A percentile compares a stretch with the other conserved stretches of the same genome.
Conservation (phyloP, 1,284 basidiomycete species). For the Cutaneotrichosporon arboriforme region DNA sequence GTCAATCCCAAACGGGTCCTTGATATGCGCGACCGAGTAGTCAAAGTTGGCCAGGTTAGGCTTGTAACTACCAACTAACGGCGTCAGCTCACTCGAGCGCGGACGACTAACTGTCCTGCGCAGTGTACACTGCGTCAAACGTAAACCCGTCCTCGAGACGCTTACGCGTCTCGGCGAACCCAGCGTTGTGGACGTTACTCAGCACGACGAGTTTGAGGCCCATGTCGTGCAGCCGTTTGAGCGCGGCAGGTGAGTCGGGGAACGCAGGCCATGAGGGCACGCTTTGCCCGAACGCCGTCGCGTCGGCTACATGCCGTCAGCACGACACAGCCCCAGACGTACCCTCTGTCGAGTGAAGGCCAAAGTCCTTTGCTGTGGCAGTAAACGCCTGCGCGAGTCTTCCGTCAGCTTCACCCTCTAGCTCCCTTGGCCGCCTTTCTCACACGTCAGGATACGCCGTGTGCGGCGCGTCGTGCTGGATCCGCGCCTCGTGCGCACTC, state of each 20-base stretch:
- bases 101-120: slow-evolving; percentile 28
- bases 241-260: slow-evolving; percentile 27
- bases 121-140: slow-evolving; percentile 35
- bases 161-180: slow-evolving; percentile 24
- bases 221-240: slow-evolving; percentile 22
- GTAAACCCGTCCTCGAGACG: slow-evolving; percentile 26
- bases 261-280: slow-evolving; percentile 36
- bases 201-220: slow-evolving; percentile 32
- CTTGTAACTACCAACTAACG: slow-evolving; percentile 35
- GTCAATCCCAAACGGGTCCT: slow-evolving; percentile 25
- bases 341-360: slow-evolving; percentile 10
- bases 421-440: not conserved
- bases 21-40: slow-evolving; percentile 26
- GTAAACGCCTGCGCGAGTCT: slow-evolving; percentile 17
- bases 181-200: slow-evolving; percentile 33
- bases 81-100: not conserved
- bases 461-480: slow-evolving; percentile 27
- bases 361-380: slow-evolving; percentile 7
- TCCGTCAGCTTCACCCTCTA: not conserved
- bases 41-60: slow-evolving; percentile 33
- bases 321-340: not conserved
- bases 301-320: slow-evolving; percentile 16
- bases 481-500: slow-evolving; percentile 20
- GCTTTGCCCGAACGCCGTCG: slow-evolving; percentile 24
- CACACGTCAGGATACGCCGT: slow-evolving; percentile 33